Evolutionary conservation across 2,329 filamentous ascomycete species (phyloP).

Genomic region (Bipolaris victoriae): DNA sequence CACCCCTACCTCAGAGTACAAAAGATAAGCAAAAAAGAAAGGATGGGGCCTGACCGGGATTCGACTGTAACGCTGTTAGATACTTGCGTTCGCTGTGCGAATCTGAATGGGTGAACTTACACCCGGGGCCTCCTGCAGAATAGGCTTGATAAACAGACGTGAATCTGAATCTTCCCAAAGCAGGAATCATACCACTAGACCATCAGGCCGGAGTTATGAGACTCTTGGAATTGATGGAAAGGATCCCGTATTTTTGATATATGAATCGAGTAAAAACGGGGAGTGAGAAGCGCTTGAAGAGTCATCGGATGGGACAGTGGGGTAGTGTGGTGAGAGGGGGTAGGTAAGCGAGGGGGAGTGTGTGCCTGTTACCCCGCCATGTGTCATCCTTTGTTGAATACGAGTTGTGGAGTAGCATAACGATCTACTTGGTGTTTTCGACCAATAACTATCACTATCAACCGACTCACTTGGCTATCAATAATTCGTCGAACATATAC

Average conservation of each 20-base stretch:
- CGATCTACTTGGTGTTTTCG: no score
- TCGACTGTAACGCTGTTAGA: constrained; percentile 30
- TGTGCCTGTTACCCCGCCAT: no score
- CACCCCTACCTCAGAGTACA: not conserved
- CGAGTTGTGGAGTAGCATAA: no score
- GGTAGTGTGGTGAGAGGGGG: no score
- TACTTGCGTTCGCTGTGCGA: constrained; percentile 5
- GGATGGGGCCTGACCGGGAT: constrained; percentile 37
- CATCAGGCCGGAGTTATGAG: constrained; percentile 11
- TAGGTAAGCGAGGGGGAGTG: no score
- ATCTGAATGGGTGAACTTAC: constrained; percentile 27
- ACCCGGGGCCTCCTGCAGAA: constrained; percentile 41
- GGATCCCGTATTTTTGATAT: fast-evolving
- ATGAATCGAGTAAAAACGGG: no score
- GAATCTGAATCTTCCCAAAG: constrained; percentile 20
- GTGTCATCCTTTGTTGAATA: no score
- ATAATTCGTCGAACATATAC: no score
- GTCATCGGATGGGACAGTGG: no score
- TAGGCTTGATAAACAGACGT: constrained; percentile 5
- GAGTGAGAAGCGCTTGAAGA: no score
- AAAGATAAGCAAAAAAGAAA: constrained; percentile 18
- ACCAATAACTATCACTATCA: no score
- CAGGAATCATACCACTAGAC: constrained; percentile 40
- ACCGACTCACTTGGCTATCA: no score
- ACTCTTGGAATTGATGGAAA: constrained; percentile 6